Percentiles rank a stretch among this genome's conserved stretches.
Evolutionary conservation across 1,284 basidiomycete genomes (phyloP).

Genomic region (Marasmius tenuissimus): DNA sequence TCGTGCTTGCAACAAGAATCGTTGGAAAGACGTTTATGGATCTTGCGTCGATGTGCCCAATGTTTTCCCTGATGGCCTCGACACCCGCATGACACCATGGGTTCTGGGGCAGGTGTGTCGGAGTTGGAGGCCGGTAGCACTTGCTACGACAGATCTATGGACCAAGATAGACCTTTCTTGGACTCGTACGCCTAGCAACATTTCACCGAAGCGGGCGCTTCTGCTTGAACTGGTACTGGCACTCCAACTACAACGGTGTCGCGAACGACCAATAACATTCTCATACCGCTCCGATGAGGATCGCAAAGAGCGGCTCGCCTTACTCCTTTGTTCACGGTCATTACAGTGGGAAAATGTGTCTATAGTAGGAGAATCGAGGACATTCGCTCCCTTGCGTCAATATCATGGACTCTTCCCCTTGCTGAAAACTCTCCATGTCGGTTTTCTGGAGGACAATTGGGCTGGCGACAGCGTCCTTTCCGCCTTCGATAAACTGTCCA

Average conservation of each 20-base stretch:
- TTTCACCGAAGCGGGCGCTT: background rate
- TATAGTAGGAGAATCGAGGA: background rate
- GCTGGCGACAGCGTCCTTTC: background rate
- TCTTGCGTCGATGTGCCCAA: too few relatives aligned
- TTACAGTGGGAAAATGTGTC: background rate
- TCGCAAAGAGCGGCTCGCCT: background rate
- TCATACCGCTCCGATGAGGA: background rate
- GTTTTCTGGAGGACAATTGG: background rate
- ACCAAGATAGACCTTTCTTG: background rate
- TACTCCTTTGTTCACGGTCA: background rate
- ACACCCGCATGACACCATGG: background rate
- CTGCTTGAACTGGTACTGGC: background rate
- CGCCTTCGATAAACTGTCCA: background rate
- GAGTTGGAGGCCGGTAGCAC: background rate
- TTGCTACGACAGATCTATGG: background rate
- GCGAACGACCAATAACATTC: background rate
- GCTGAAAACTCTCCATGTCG: background rate
- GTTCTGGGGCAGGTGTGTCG: background rate
- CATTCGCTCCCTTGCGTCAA: background rate
- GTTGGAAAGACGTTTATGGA: too few relatives aligned
- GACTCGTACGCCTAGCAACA: background rate
- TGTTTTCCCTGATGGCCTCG: background rate
- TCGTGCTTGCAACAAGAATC: too few relatives aligned
- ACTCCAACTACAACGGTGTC: background rate
- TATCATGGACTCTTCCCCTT: background rate